Percentiles rank a stretch among this genome's conserved stretches.
These are phyloP conservation scores for Xylaria sp. DNA, from an alignment of 2,329 filamentous ascomycete species.

Conservation along the genomic window DNA sequence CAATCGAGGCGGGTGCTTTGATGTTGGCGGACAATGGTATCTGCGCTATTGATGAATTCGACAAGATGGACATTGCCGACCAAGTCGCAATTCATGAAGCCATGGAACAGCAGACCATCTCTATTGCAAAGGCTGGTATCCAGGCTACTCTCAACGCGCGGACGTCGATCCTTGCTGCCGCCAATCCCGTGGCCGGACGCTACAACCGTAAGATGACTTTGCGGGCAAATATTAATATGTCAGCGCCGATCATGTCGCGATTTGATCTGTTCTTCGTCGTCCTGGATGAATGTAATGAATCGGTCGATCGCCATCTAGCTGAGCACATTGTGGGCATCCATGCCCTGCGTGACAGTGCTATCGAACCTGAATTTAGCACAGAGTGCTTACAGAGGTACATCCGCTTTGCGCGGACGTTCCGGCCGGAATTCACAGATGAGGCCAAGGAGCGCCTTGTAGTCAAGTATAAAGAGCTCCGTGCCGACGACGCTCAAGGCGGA, in stretches of 20 bases:
- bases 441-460: slow-evolving; percentile 86
- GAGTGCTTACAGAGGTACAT: slow-evolving; percentile 98
- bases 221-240: slow-evolving; percentile 97
- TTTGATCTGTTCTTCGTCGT: slow-evolving; percentile 99
- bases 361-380: slow-evolving; percentile 92
- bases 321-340: slow-evolving; percentile 96
- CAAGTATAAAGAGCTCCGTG: slow-evolving; percentile 94
- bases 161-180: slow-evolving; percentile 93
- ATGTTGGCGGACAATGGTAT: slow-evolving; percentile 98
- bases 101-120: slow-evolving; percentile 99
- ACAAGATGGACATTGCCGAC: slow-evolving; percentile 98
- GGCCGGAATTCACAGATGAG: slow-evolving; percentile 88
- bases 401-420: slow-evolving; percentile 93
- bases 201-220: slow-evolving; percentile 97
- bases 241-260: slow-evolving; percentile 97
- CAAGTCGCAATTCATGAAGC: slow-evolving; percentile 99
- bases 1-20: slow-evolving; percentile 95
- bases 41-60: slow-evolving; percentile 98
- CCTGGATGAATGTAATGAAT: slow-evolving; percentile 94
- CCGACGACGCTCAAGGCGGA: slow-evolving; percentile 93
- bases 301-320: slow-evolving; percentile 88
- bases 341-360: slow-evolving; percentile 88
- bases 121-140: slow-evolving; percentile 97
- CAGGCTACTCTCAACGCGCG: slow-evolving; percentile 96
- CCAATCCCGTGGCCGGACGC: slow-evolving; percentile 94